Conservation (phyloP, 306 rosid species). For the Quercus gilva region DNA sequence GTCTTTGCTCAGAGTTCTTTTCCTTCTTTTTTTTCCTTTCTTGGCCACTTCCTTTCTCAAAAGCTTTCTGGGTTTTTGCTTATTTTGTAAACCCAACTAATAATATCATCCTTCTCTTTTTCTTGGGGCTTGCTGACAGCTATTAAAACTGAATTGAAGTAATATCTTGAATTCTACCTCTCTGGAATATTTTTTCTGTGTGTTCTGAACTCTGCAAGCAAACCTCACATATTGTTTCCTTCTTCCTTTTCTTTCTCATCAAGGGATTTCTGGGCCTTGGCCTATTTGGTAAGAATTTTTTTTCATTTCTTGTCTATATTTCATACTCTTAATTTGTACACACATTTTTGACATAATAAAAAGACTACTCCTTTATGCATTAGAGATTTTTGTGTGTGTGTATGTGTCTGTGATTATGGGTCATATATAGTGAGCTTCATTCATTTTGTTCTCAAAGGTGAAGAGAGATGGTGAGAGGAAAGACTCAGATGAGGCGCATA, state of each 20-base stretch:
- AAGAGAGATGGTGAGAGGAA: slow-evolving; percentile 80
- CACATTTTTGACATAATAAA: no score
- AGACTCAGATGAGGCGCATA: slow-evolving; percentile 81
- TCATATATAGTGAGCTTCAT: neutral
- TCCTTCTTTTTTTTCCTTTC: neutral
- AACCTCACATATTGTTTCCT: neutral
- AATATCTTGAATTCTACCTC: neutral
- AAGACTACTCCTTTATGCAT: neutral
- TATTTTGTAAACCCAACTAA: neutral
- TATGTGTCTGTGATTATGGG: neutral
- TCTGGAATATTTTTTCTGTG: neutral
- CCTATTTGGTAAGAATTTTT: slow-evolving; percentile 17
- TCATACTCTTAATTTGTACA: neutral
- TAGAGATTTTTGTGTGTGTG: neutral
- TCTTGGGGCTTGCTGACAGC: neutral
- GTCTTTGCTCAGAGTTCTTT: neutral
- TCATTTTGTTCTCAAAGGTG: neutral
- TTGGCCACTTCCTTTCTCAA: neutral
- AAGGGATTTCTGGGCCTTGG: slow-evolving; percentile 15
- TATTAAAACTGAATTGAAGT: neutral
- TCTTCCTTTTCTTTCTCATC: slow-evolving; percentile 4
- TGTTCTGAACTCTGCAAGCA: neutral
- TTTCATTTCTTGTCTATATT: neutral
- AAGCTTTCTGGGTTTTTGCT: slow-evolving; percentile 6
- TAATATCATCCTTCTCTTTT: neutral